phyloP scores from a whole-genome alignment of 1,284 basidiomycete genomes.

The Termitomyces sp. region DNA sequence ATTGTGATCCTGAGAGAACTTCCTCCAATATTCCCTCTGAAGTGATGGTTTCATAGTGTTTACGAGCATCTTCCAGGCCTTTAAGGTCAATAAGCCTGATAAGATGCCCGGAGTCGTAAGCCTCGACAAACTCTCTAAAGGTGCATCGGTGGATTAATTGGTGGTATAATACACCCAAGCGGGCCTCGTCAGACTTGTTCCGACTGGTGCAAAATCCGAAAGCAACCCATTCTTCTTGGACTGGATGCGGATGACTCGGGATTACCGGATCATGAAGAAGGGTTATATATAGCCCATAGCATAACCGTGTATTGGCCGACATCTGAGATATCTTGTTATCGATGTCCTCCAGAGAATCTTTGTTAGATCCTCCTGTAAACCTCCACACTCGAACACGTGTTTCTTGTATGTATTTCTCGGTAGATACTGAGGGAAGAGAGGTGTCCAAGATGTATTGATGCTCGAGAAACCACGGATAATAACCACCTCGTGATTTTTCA shows the following conservation, averaged over 20 bases:
- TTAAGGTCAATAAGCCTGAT: conserved; percentile 18
- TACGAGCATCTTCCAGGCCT: conserved; percentile 14
- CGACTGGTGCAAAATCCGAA: conserved; percentile 29
- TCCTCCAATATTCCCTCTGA: conserved; percentile 19
- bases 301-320: not conserved
- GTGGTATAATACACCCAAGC: conserved; percentile 18
- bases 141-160: conserved; percentile 23
- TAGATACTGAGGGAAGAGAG: conserved; percentile 4
- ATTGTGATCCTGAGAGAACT: conserved; percentile 17
- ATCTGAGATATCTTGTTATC: not conserved
- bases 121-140: conserved; percentile 29
- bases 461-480: conserved; percentile 31
- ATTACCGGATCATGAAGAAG: conserved; percentile 1
- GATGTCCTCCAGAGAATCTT: conserved; percentile 4
- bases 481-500: conserved; percentile 18
- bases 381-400: conserved; percentile 6
- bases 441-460: conserved; percentile 28
- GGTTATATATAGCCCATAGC: not conserved
- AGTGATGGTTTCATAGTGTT: not conserved
- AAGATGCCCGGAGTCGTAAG: conserved; percentile 22
- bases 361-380: conserved; percentile 8
- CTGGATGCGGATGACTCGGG: conserved; percentile 5
- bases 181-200: conserved; percentile 15
- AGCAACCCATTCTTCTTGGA: conserved; percentile 15
- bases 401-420: not conserved